Conservation (phyloP, 345 rosid species). For the Hibiscus mutabilis region DNA sequence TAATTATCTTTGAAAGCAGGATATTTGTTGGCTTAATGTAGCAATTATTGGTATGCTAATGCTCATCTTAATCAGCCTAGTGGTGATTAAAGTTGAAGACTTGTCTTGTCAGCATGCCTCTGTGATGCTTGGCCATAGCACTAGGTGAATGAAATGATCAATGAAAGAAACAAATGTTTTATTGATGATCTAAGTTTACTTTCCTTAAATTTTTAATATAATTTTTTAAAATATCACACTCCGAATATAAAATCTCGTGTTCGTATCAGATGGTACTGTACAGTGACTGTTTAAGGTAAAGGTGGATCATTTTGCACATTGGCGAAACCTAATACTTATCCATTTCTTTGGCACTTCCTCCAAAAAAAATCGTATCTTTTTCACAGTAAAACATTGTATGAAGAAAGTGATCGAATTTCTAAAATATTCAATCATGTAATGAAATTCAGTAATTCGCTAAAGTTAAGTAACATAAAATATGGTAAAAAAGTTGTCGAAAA, state of each 20-base stretch:
- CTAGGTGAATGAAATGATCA: neutral
- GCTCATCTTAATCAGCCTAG: conserved; percentile 1
- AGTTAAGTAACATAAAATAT: too few species aligned
- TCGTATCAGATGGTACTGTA: neutral
- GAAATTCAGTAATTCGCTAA: neutral
- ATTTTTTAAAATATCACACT: too few species aligned
- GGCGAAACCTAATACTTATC: neutral
- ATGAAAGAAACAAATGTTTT: neutral
- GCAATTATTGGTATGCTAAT: neutral
- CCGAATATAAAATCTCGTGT: too few species aligned
- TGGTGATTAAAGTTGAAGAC: neutral
- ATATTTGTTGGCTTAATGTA: too few species aligned
- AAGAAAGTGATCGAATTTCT: neutral
- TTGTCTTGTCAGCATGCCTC: neutral
- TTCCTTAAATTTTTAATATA: too few species aligned
- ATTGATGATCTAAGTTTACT: too few species aligned
- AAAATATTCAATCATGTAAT: neutral
- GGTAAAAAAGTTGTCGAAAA: too few species aligned
- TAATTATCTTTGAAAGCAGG: too few species aligned
- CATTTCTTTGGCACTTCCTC: neutral
- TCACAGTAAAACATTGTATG: neutral
- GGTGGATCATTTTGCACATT: neutral
- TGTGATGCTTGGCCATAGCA: neutral
- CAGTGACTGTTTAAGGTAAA: neutral
- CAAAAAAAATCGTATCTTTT: too few species aligned